phyloP scores from a whole-genome alignment of 163 green algal genomes.

The Chloroidium sp. region DNA sequence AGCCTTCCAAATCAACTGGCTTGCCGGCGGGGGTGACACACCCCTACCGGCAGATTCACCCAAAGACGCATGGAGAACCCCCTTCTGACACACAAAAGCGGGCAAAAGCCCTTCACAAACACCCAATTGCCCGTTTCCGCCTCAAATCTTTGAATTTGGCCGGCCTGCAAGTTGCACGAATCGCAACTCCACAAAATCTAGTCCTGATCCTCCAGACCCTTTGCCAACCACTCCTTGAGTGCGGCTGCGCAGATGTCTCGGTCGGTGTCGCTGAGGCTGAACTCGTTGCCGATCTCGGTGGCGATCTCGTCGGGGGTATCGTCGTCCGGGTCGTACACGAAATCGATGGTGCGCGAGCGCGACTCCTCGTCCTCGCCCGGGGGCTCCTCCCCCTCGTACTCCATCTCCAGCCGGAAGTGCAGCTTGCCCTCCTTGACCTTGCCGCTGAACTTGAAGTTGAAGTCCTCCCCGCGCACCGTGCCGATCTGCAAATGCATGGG shows the following conservation, averaged over 20 bases:
- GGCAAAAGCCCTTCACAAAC: no score
- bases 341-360: slow-evolving; percentile 72
- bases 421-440: slow-evolving; percentile 64
- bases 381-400: slow-evolving; percentile 52
- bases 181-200: no score
- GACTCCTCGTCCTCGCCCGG: slow-evolving; percentile 3
- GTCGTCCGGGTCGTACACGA: slow-evolving; percentile 77
- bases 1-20: no score
- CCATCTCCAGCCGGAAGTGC: slow-evolving; percentile 75
- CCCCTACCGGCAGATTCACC: no score
- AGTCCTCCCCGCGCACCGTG: slow-evolving; percentile 80
- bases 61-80: no score
- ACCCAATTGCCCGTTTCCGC: no score
- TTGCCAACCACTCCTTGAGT: slow-evolving; percentile 71
- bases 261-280: slow-evolving; percentile 76
- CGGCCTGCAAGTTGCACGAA: no score
- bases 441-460: slow-evolving; percentile 77
- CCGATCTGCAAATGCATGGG: slow-evolving; percentile 27
- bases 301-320: slow-evolving; percentile 83
- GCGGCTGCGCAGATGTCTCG: slow-evolving; percentile 83
- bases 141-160: no score
- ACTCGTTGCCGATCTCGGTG: slow-evolving; percentile 76
- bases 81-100: no score
- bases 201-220: slow-evolving; percentile 9
- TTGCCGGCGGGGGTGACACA: no score